Percentiles rank a stretch among this genome's conserved stretches.
Evolutionary conservation across 495 filamentous ascomycete genomes (phyloP).

Genomic region (Niebla homalea): DNA sequence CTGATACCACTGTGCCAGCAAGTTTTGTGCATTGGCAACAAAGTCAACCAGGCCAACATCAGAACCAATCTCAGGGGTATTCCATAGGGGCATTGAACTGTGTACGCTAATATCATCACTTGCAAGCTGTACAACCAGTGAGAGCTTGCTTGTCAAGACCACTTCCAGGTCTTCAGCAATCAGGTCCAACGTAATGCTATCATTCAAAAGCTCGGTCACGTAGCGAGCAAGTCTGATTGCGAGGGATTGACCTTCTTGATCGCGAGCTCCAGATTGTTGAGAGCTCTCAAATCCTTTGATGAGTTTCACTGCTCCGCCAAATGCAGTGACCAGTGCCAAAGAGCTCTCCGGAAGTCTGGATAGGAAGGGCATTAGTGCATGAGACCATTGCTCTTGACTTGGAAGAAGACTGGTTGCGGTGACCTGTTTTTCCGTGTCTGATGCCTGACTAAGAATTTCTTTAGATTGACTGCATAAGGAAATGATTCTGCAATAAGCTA

Average conservation of each 20-base stretch:
- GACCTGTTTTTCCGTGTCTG: slow-evolving; percentile 19
- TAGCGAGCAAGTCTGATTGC: slow-evolving; percentile 64
- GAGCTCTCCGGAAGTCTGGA: slow-evolving; percentile 42
- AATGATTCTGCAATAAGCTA: slow-evolving; percentile 27
- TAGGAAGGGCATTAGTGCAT: slow-evolving; percentile 47
- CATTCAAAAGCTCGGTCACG: slow-evolving; percentile 15
- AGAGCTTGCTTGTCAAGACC: slow-evolving; percentile 29
- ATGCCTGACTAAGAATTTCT: slow-evolving; percentile 32
- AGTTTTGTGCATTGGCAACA: slow-evolving; percentile 39
- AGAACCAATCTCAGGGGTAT: slow-evolving; percentile 30
- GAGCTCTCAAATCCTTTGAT: slow-evolving; percentile 22
- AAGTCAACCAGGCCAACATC: slow-evolving; percentile 50
- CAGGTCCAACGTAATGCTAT: slow-evolving; percentile 11
- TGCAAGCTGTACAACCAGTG: slow-evolving; percentile 43
- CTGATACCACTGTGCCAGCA: slow-evolving; percentile 19
- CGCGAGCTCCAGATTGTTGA: slow-evolving; percentile 31
- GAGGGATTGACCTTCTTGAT: slow-evolving; percentile 53
- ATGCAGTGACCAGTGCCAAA: slow-evolving; percentile 54
- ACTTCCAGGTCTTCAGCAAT: slow-evolving; percentile 6
- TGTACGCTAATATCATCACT: slow-evolving; percentile 50
- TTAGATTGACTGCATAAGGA: slow-evolving; percentile 41
- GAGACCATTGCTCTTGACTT: slow-evolving; percentile 31
- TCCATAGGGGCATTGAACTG: slow-evolving; percentile 43
- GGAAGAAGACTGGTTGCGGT: slow-evolving; percentile 37
- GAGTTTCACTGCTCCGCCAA: slow-evolving; percentile 60